Evolutionary conservation across 2,329 filamentous ascomycete species (phyloP), one percentile per base, ranked within the genome.

Genomic region (Talaromyces funiculosus): DNA sequence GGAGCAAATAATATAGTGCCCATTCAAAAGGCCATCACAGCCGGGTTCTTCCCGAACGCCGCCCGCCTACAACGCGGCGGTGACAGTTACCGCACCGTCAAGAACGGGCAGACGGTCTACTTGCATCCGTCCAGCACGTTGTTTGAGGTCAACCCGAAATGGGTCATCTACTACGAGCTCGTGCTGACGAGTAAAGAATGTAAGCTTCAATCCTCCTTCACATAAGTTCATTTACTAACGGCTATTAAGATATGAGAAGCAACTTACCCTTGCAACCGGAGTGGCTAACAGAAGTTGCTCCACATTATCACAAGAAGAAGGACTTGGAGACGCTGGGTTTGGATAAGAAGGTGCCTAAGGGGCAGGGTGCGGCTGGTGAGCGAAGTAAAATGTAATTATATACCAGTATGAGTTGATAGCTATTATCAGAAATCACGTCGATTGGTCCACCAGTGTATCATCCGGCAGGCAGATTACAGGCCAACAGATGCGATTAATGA

Each of bases 121-220:
- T 83, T 97, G n/a, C 94, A 99, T 73, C 94, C 94, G 0, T 91
- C 87, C 64, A 90, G 86, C 49, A 90, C 92, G 45, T 77, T 96
- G 64, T 90, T 90, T 78, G 85, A 90, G 62, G 82, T 84, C 0
- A 87, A 93, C 64, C 92, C 92, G 9, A 90, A 90, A 73, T 94
- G 90, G 84, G 85, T 96, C 14, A 84, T 96, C 16, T 99, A 94
- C 74, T 90, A 90, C 71, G 88, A 86, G 57, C 81, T 99, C 20
- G 90, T 97, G 7, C 82, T 97, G 68, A 99, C 94, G 24, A 95
- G 90, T 24, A 95, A 95, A 79, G 93, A 97, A 79, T 99, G n/a
- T n/a, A n/a, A n/a, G n/a, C n/a, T n/a, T n/a, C n/a, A n/a, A n/a
- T n/a, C n/a, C n/a, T n/a, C n/a, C n/a, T n/a, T n/a, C n/a, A n/a